Evolutionary conservation across 108 stramenopile genomes (phyloP), one percentile per base, ranked within the genome.

Genomic region (Skeletonema costatum): DNA sequence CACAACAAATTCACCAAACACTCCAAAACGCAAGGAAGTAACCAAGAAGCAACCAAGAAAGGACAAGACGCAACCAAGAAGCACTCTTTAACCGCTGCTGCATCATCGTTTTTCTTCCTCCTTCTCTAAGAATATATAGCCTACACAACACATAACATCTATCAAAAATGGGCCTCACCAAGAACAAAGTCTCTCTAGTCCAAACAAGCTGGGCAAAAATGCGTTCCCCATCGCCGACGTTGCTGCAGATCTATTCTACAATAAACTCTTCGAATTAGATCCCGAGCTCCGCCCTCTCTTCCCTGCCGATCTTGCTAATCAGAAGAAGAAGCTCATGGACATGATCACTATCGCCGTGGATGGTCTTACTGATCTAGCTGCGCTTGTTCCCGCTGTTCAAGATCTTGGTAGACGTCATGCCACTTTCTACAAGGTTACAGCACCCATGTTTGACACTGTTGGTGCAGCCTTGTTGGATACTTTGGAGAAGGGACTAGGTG

Each of bases 131-230:
- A n/a, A n/a, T n/a, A n/a, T n/a, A n/a, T n/a, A n/a, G n/a, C n/a
- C n/a, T n/a, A n/a, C 39, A 12, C 1, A 12, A 12, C 39, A 41
- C 11, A 41, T 0, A 56, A 8, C 53, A 29, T 56, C 12, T 10
- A 56, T 19, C 53, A 56, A 56, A 56, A 56, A 56, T 56, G 53
- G 53, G 53, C 25, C 53, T 56, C 53, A 21, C 53, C 5, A 25
- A 5, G 61, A 63, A 25, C 72, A 73, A 73, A 73, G 60, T 60
- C 33, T 29, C 30, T 42, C 70, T 78, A 17, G 77, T 78, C 35
- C 77, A 78, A 58, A 60, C 63, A 12, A 71, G 70, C 38, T 78
- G 77, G 77, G 77, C 46, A n/a, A 78, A 78, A 72, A 46, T 71
- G 71, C 38, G 77, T 71, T 71, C 41, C 77, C 77, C 10, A 78